Conservation (phyloP, 163 green algal species). For the Scenedesmus sp. region DNA sequence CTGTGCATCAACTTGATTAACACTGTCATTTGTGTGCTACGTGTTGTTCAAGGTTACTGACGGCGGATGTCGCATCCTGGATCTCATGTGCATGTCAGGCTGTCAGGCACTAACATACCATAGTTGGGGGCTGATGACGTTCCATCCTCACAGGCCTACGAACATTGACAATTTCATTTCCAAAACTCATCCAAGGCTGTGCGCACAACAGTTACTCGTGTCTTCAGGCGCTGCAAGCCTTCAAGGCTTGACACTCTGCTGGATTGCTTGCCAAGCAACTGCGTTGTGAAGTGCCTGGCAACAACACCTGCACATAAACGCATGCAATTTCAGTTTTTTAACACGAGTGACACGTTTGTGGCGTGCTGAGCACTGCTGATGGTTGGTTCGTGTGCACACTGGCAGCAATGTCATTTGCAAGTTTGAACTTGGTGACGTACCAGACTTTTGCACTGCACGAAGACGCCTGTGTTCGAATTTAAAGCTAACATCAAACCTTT, state of each 20-base stretch:
- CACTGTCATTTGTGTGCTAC: too few species aligned
- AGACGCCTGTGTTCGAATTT: background rate
- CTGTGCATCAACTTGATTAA: too few species aligned
- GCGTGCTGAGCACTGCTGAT: background rate
- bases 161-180: too few species aligned
- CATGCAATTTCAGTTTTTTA: too few species aligned
- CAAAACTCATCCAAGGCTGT: too few species aligned
- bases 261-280: too few species aligned
- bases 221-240: too few species aligned
- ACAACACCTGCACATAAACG: too few species aligned
- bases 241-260: too few species aligned
- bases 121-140: background rate
- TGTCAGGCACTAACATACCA: background rate
- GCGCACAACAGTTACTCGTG: too few species aligned
- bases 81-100: background rate
- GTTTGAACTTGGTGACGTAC: background rate
- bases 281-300: too few species aligned
- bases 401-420: background rate
- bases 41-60: background rate
- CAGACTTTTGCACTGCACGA: background rate
- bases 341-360: background rate
- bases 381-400: background rate
- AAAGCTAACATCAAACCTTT: background rate
- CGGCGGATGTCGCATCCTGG: too few species aligned
- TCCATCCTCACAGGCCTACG: background rate